Base-by-base conservation (phyloP, 1,284 basidiomycete species). In the Apiotrichum domesticum region DNA sequence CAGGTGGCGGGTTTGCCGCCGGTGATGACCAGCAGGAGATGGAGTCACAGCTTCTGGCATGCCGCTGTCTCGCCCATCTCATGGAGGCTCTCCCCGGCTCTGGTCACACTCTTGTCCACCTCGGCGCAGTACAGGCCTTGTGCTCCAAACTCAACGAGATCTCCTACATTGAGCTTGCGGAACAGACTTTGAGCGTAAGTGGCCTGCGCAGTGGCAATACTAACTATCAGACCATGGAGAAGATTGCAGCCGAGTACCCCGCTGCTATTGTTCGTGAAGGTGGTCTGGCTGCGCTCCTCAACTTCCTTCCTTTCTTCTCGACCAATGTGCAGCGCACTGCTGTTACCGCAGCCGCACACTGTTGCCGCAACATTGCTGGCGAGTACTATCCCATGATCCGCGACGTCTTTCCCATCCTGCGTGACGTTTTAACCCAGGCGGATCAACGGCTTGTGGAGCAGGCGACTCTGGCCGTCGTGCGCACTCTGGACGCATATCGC, bases 31-130 rank as follows among this genome's bases (percentile, higher is more conserved):
- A 72, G 64, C 73, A 80, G 59, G 79, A 94, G 71, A 84, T 90
- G 55, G 91, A 95, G 77, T 87, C 88, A 32, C 91, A 94, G 77
- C 84, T 96, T 46, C 81, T 97, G 48, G 93, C 94, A 46, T 96
- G 92, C 75, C 83, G 94, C 59, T 97, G 93, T 74, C 81, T 97
- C 54, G 93, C 93, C 44, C 96, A 97, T 74, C 81, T 97, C 57
- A 93, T 97, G 90, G 93, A 97, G 76, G 93, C 92, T 9, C 80
- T 97, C 11, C 94, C 94, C 13, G 92, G 92, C 34, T 88, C 90
- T 52, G 90, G 91, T 9, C 91, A 95, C 71, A 93, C 90, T 37
- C 87, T 97, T 63, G 93, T 96, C 43, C 90, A 95, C 70, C 88
- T 94, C 67, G 93, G 92, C 15, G 93, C 92, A 14, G 93, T 97